Percentiles rank a stretch among this genome's conserved stretches.
Conservation (phyloP, 2,329 filamentous ascomycete species). For the Penicillium sp. region DNA sequence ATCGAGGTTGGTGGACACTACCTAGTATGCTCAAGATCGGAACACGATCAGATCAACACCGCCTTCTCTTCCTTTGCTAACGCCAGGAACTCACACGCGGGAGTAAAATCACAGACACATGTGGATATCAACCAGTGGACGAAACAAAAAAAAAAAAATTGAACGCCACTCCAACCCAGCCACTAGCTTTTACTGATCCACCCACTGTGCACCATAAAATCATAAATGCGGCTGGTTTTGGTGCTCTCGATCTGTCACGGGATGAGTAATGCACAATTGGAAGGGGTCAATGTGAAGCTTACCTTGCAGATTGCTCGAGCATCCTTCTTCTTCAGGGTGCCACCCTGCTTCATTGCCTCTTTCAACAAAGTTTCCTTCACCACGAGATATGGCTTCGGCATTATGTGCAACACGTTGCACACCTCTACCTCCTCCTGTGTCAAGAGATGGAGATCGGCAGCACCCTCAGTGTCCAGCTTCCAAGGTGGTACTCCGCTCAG, state of each 20-base stretch:
- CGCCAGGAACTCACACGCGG: constrained; percentile 15
- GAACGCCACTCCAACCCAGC: background rate
- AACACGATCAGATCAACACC: constrained; percentile 13
- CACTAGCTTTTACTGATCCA: constrained; percentile 81
- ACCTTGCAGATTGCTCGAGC: constrained; percentile 77
- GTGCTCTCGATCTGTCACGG: constrained; percentile 68
- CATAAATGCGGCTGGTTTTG: constrained; percentile 83
- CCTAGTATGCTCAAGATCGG: constrained; percentile 9
- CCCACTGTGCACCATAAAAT: constrained; percentile 89
- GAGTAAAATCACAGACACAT: constrained; percentile 11
- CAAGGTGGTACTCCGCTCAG: constrained; percentile 51
- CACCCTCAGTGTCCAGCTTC: constrained; percentile 69
- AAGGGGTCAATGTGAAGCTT: constrained; percentile 10
- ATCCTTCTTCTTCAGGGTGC: constrained; percentile 88
- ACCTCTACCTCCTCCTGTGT: constrained; percentile 80
- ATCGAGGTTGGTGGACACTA: background rate
- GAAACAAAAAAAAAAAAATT: constrained; percentile 1
- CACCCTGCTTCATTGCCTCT: constrained; percentile 85
- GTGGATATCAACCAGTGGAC: constrained; percentile 17
- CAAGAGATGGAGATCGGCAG: constrained; percentile 77
- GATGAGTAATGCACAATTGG: background rate
- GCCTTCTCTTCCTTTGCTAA: constrained; percentile 9
- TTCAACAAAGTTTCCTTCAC: constrained; percentile 92
- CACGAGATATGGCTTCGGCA: constrained; percentile 91
- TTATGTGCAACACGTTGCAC: constrained; percentile 77